phyloP scores from a whole-genome alignment of 495 filamentous ascomycete species.

The Aspergillus nidulans region DNA sequence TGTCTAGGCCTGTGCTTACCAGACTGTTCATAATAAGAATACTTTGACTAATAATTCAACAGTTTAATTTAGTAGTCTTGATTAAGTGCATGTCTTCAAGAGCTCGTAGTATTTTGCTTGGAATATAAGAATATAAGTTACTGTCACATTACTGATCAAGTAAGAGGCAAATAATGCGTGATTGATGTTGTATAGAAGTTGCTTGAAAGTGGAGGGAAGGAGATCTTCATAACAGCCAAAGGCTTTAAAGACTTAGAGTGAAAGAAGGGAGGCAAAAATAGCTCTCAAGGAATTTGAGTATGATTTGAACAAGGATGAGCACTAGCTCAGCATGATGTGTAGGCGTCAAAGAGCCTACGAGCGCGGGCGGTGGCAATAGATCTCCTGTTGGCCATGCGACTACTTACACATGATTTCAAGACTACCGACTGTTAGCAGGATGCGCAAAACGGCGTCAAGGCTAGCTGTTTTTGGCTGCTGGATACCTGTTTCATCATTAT shows the following conservation, averaged over 20 bases:
- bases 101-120: too few species aligned
- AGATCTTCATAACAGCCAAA: neutral
- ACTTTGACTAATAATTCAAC: too few species aligned
- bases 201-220: neutral
- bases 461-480: slow-evolving; percentile 2
- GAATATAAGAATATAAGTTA: too few species aligned
- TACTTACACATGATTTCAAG: neutral
- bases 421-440: neutral
- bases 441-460: neutral
- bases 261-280: neutral
- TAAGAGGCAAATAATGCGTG: neutral
- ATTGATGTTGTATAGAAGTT: neutral
- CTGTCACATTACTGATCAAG: too few species aligned
- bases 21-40: too few species aligned
- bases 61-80: too few species aligned
- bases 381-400: neutral
- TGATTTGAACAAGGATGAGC: neutral
- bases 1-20: too few species aligned
- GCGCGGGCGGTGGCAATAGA: neutral
- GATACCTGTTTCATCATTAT: slow-evolving; percentile 1
- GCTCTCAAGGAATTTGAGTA: neutral
- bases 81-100: too few species aligned
- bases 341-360: too few species aligned
- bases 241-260: neutral
- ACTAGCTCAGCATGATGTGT: neutral